Conservation (phyloP, 2,329 filamentous ascomycete species). For the Leptodontidium sp. region DNA sequence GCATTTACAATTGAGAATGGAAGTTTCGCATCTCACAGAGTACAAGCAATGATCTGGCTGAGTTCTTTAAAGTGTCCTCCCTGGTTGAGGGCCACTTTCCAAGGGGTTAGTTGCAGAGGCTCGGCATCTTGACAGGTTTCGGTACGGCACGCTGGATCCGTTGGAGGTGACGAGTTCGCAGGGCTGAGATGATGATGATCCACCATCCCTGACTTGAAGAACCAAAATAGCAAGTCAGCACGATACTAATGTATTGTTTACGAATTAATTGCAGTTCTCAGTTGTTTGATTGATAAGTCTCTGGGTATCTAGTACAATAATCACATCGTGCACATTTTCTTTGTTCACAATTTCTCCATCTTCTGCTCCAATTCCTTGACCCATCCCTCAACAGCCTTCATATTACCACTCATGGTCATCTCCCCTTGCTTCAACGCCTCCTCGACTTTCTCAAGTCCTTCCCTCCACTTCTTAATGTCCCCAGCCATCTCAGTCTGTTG, state of each 20-base stretch:
- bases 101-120: background rate
- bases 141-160: background rate
- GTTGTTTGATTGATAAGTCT: constrained; percentile 20
- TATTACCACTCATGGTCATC: constrained; percentile 77
- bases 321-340: constrained; percentile 17
- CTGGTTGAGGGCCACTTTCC: background rate
- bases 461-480: constrained; percentile 87
- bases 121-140: constrained; percentile 18
- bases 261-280: background rate
- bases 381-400: constrained; percentile 87
- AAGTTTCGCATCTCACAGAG: constrained; percentile 17
- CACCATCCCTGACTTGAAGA: constrained; percentile 4
- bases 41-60: constrained; percentile 9
- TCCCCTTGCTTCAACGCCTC: constrained; percentile 75
- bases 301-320: constrained; percentile 42
- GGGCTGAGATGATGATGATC: constrained; percentile 20
- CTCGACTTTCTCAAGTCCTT: constrained; percentile 82
- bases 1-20: constrained; percentile 13
- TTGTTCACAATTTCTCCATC: constrained; percentile 60
- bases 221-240: constrained; percentile 21
- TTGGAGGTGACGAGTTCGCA: constrained; percentile 12
- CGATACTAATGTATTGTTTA: constrained; percentile 18
- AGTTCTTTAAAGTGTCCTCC: background rate
- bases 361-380: constrained; percentile 85
- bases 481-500: constrained; percentile 82